phyloP scores from a whole-genome alignment of 345 rosid species.

The Euphorbia pulcherrima region DNA sequence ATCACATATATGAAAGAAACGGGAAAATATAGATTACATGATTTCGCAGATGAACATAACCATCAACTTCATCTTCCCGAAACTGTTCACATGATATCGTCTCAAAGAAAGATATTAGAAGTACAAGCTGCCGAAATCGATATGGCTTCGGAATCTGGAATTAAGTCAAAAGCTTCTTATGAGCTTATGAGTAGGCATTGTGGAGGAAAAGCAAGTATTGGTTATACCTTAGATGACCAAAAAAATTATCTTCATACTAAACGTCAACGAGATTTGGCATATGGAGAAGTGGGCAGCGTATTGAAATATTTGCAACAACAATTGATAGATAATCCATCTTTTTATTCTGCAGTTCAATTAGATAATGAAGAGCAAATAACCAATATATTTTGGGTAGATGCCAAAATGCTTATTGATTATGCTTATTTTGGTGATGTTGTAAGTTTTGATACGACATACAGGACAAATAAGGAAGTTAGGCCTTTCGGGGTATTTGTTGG shows the following conservation, averaged over 20 bases:
- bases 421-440: conserved; percentile 17
- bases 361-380: background rate
- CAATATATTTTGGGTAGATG: conserved; percentile 15
- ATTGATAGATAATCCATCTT: background rate
- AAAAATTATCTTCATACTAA: background rate
- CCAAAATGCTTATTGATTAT: conserved; percentile 5
- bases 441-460: conserved; percentile 15
- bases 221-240: too few species aligned
- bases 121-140: too few species aligned
- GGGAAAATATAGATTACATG: background rate
- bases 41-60: background rate
- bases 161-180: too few species aligned
- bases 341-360: conserved; percentile 2
- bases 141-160: too few species aligned
- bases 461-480: conserved; percentile 5
- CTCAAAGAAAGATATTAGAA: too few species aligned
- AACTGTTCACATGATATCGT: too few species aligned
- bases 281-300: conserved; percentile 10
- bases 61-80: conserved; percentile 6
- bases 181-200: too few species aligned
- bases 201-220: too few species aligned
- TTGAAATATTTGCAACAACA: conserved; percentile 6
- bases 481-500: conserved; percentile 8
- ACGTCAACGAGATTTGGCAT: background rate
- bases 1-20: background rate